Evolutionary conservation across 2,329 filamentous ascomycete genomes (phyloP).

Genomic region (Fusarium protoensiforme): DNA sequence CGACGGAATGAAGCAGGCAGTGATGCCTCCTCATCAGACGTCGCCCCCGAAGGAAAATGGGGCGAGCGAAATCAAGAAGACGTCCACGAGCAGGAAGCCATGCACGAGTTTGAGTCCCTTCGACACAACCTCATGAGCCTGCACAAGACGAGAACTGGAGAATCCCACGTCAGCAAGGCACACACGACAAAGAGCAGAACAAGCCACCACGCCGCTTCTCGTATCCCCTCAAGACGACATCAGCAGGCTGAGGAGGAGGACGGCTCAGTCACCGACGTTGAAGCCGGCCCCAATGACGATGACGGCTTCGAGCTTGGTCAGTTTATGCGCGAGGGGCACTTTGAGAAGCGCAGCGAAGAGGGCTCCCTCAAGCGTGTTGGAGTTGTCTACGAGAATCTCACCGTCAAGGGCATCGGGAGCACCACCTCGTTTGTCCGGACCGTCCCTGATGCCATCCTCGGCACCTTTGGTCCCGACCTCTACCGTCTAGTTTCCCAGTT

Average conservation of each 20-base stretch:
- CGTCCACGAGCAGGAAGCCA: conserved; percentile 47
- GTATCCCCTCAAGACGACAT: conserved; percentile 32
- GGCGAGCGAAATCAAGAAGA: conserved; percentile 51
- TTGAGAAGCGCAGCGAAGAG: conserved; percentile 49
- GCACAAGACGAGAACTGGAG: conserved; percentile 49
- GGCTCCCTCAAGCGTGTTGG: conserved; percentile 80
- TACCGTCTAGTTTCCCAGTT: conserved; percentile 68
- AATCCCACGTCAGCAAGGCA: conserved; percentile 45
- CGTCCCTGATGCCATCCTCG: conserved; percentile 77
- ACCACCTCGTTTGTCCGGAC: conserved; percentile 77
- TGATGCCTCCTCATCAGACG: conserved; percentile 34
- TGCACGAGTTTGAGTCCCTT: conserved; percentile 50
- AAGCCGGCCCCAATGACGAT: conserved; percentile 18
- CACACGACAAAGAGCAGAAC: conserved; percentile 8
- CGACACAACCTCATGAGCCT: conserved; percentile 49
- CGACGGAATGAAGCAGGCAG: conserved; percentile 12
- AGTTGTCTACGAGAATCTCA: conserved; percentile 80
- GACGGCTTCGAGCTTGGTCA: conserved; percentile 29
- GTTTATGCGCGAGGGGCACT: conserved; percentile 35
- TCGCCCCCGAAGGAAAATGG: conserved; percentile 43
- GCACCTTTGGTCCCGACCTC: conserved; percentile 84
- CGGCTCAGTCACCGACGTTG: conserved; percentile 49
- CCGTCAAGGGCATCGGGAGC: conserved; percentile 76
- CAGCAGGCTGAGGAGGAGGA: conserved; percentile 44
- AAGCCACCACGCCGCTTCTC: conserved; percentile 14